Conservation (phyloP, 2,329 filamentous ascomycete species). For the Dactylellina drechsleri region DNA sequence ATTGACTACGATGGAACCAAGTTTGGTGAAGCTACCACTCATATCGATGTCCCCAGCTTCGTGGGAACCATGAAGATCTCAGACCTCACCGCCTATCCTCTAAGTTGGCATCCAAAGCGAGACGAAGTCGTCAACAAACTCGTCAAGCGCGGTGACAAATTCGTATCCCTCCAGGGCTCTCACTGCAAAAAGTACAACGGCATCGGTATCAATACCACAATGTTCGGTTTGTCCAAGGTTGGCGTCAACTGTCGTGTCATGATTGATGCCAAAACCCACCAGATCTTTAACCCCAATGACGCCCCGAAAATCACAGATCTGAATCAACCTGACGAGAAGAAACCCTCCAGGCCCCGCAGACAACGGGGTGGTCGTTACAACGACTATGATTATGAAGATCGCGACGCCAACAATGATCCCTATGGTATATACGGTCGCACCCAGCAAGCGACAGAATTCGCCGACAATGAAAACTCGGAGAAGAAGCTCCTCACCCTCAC, state of each 20-base stretch:
- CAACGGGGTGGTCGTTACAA: neutral
- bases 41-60: constrained; percentile 77
- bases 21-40: constrained; percentile 79
- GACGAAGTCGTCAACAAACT: constrained; percentile 72
- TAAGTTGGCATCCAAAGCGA: constrained; percentile 81
- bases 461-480: neutral
- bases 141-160: constrained; percentile 84
- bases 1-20: constrained; percentile 89
- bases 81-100: constrained; percentile 73
- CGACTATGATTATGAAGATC: constrained; percentile 16
- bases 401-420: constrained; percentile 9
- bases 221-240: constrained; percentile 78
- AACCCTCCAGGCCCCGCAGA: neutral
- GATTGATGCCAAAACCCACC: constrained; percentile 84
- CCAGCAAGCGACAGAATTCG: constrained; percentile 17
- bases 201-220: constrained; percentile 68
- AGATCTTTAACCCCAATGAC: constrained; percentile 80
- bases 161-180: constrained; percentile 81
- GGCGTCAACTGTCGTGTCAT: constrained; percentile 88
- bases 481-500: constrained; percentile 25
- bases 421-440: neutral
- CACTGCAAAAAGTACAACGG: constrained; percentile 85
- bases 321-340: constrained; percentile 4
- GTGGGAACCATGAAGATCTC: constrained; percentile 85
- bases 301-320: constrained; percentile 19